A percentile compares a stretch with the other conserved stretches of the same genome.
phyloP scores from a whole-genome alignment of 768 basidiomycete genomes.

The Mycena metata region DNA sequence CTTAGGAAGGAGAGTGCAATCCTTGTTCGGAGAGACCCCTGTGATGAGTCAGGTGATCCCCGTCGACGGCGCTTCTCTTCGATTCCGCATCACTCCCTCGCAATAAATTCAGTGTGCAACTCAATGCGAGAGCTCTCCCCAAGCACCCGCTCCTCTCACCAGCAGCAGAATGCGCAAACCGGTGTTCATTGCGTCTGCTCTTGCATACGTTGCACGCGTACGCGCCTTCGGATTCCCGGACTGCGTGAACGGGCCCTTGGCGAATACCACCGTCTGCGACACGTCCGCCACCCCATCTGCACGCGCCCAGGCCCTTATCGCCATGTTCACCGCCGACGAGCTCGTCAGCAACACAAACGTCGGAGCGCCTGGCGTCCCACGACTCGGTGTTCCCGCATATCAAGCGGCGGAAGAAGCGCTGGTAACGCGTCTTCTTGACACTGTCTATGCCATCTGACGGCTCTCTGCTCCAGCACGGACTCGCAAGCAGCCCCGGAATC shows the following conservation, averaged over 20 bases:
- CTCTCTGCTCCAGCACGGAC: slow-evolving; percentile 55
- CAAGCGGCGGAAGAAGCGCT: slow-evolving; percentile 72
- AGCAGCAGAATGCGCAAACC: too few species aligned
- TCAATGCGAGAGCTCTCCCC: too few species aligned
- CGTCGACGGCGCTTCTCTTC: too few species aligned
- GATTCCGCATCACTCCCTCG: too few species aligned
- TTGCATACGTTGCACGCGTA: too few species aligned
- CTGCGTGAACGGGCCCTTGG: slow-evolving; percentile 60
- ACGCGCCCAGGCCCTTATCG: slow-evolving; percentile 62
- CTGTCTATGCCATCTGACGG: too few species aligned
- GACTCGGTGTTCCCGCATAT: slow-evolving; percentile 67
- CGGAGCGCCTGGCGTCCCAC: slow-evolving; percentile 63
- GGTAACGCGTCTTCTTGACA: not conserved
- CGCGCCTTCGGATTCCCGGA: slow-evolving; percentile 55
- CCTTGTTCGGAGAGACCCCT: too few species aligned
- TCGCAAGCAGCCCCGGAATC: slow-evolving; percentile 64
- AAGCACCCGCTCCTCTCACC: too few species aligned
- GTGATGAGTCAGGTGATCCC: too few species aligned
- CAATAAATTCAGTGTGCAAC: too few species aligned
- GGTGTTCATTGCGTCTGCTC: too few species aligned
- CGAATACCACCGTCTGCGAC: slow-evolving; percentile 62
- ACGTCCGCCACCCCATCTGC: slow-evolving; percentile 55
- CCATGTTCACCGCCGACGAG: slow-evolving; percentile 64
- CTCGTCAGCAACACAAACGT: slow-evolving; percentile 65
- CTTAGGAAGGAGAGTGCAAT: too few species aligned